Base-by-base conservation (phyloP, 1,139 yeast species). In the Pichia cactophila region DNA sequence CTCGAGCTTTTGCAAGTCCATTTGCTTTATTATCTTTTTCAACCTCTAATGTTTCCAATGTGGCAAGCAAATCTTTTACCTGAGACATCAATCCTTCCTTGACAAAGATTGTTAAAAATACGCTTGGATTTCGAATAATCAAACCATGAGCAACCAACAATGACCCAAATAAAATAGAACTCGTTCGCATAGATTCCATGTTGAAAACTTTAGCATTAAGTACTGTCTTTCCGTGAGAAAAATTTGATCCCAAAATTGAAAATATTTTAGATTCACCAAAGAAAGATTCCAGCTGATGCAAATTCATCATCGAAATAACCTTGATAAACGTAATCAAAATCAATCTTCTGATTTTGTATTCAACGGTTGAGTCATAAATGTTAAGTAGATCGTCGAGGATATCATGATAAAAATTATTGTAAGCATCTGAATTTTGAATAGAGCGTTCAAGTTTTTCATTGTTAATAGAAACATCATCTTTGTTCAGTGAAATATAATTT, bases 341-440 rank as follows among this genome's bases (percentile, higher is more conserved):
- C 48, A 77, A 73, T 50, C 82, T 74, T 50, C 96, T 76, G 17
- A 86, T 72, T 26, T 77, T 78, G 52, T 73, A 75, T 55, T 86
- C 89, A 63, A 86, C 84, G 0, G 94, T 76, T 2, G 95, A 83
- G 42, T 86, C 81, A 61, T 85, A 89, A 17, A 89, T 74, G 52
- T 80, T 81, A 33, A 86, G 68, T 47, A 89, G 64, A n/a, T 87
- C 61, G 0, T 83, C 77, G 63, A 84, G 75, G 2, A 83, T 62
- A 7, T 74, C 72, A 44, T 69, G 69, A 4, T 80, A 71, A 62
- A 86, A 82, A 7, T 54, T 47, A 48, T 48, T 59, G 54, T 50
- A 71, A 9, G 46, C 42, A 1, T 40, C 41, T 12, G 16, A n/a
- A 39, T 44, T 12, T 17, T 33, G 1, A 70, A 69, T 0, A 5